Percentiles rank a stretch among this genome's conserved stretches.
These are phyloP conservation scores for Avena sativa DNA, from an alignment of 176 grass and related monocot species.

Conservation along the genomic window DNA sequence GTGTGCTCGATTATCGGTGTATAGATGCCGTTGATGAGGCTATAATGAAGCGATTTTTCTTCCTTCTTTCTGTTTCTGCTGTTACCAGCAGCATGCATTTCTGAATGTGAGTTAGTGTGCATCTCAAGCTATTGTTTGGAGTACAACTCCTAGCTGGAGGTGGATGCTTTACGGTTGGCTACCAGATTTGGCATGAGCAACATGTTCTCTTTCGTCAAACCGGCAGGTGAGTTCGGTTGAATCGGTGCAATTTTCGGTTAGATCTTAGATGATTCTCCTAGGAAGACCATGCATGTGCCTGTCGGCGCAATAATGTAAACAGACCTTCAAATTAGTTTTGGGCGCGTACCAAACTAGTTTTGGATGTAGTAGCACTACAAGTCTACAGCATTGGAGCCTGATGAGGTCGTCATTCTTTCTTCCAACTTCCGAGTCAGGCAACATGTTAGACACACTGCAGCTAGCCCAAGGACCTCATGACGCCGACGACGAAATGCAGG, in stretches of 20 bases:
- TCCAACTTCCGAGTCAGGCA: no score
- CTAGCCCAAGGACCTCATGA: slow-evolving; percentile 66
- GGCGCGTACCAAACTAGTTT: no score
- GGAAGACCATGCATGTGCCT: slow-evolving; percentile 24
- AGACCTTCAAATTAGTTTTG: neutral
- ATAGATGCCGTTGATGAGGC: slow-evolving; percentile 42
- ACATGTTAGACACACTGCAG: no score
- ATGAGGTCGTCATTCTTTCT: no score
- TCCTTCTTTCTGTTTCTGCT: neutral
- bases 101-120: neutral
- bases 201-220: neutral
- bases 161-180: neutral
- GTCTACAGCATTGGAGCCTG: no score
- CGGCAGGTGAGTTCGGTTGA: neutral
- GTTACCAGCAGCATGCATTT: neutral
- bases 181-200: neutral
- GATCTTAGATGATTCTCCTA: neutral
- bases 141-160: neutral
- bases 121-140: neutral
- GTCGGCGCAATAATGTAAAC: slow-evolving; percentile 4
- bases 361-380: no score
- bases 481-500: slow-evolving; percentile 61
- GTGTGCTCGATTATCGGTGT: slow-evolving; percentile 16
- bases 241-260: neutral
- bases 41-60: slow-evolving; percentile 19